Evolutionary conservation across 192 early-diverging fungal species (phyloP).

Genomic region (Spizellomyces punctatus): DNA sequence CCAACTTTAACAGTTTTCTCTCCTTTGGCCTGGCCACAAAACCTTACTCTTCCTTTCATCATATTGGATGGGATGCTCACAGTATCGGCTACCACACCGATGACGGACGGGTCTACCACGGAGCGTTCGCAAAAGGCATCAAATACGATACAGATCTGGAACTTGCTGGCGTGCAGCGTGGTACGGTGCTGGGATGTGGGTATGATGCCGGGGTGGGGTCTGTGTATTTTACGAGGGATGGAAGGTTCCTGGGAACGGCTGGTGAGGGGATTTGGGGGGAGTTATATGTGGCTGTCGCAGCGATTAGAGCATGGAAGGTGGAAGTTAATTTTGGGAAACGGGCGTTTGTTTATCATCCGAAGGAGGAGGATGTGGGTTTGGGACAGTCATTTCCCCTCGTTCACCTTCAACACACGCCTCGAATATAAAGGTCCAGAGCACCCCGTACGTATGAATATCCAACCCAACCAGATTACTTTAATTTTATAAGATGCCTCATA

Average conservation of each 20-base stretch:
- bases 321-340: slow-evolving; percentile 29
- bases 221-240: slow-evolving; percentile 11
- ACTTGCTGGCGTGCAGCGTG: not conserved
- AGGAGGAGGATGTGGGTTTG: too few species aligned
- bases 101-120: slow-evolving; percentile 47
- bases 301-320: slow-evolving; percentile 28
- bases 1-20: slow-evolving; percentile 33
- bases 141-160: not conserved
- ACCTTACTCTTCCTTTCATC: slow-evolving; percentile 46
- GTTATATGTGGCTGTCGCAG: slow-evolving; percentile 24
- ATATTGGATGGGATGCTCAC: slow-evolving; percentile 51
- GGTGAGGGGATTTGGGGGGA: not conserved
- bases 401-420: too few species aligned
- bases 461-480: too few species aligned
- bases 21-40: slow-evolving; percentile 39
- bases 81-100: slow-evolving; percentile 48
- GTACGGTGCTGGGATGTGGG: slow-evolving; percentile 1
- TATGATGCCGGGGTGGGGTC: not conserved
- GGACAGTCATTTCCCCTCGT: too few species aligned
- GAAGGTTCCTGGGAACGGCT: not conserved
- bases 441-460: too few species aligned
- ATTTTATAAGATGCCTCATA: too few species aligned
- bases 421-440: too few species aligned
- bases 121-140: not conserved
- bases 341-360: slow-evolving; percentile 12